phyloP scores from a whole-genome alignment of 1,284 basidiomycete genomes.

The Moesziomyces parantarcticus region DNA sequence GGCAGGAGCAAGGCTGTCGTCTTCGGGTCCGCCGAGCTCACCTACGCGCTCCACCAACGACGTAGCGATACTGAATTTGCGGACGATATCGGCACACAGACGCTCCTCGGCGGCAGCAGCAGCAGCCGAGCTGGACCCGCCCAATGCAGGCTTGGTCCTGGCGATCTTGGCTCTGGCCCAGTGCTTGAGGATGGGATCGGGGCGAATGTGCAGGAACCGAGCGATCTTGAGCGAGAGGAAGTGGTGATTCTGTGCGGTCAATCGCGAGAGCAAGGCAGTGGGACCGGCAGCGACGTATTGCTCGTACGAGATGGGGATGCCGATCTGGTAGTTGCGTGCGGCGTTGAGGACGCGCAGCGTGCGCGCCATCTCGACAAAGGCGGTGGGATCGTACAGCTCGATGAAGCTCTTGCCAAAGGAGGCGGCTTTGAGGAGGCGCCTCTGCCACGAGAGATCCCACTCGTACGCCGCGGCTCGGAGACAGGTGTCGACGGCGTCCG shows the following conservation, averaged over 20 bases:
- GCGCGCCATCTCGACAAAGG: slow-evolving; percentile 90
- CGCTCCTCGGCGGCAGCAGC: slow-evolving; percentile 75
- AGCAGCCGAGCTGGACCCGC: slow-evolving; percentile 23
- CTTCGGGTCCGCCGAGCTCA: slow-evolving; percentile 26
- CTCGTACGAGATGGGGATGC: slow-evolving; percentile 89
- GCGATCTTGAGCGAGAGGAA: slow-evolving; percentile 92
- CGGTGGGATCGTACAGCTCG: slow-evolving; percentile 88
- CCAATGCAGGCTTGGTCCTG: slow-evolving; percentile 71
- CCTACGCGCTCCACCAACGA: slow-evolving; percentile 46
- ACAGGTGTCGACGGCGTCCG: slow-evolving; percentile 87
- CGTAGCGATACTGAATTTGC: slow-evolving; percentile 79
- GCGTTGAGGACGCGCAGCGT: slow-evolving; percentile 94
- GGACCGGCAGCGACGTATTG: slow-evolving; percentile 73
- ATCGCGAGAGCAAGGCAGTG: slow-evolving; percentile 77
- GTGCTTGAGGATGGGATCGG: slow-evolving; percentile 88
- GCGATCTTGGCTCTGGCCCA: slow-evolving; percentile 94
- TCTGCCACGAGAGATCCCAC: slow-evolving; percentile 90
- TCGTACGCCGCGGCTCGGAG: slow-evolving; percentile 93
- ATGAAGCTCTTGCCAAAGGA: slow-evolving; percentile 94
- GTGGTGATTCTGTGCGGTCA: slow-evolving; percentile 88
- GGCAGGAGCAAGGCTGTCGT: slow-evolving; percentile 5
- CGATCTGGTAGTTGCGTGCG: slow-evolving; percentile 88
- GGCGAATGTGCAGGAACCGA: slow-evolving; percentile 81
- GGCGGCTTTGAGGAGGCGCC: slow-evolving; percentile 83
- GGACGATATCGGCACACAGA: slow-evolving; percentile 83